Base-by-base conservation (phyloP, 23 red algal species). In the Agarophyton chilense region DNA sequence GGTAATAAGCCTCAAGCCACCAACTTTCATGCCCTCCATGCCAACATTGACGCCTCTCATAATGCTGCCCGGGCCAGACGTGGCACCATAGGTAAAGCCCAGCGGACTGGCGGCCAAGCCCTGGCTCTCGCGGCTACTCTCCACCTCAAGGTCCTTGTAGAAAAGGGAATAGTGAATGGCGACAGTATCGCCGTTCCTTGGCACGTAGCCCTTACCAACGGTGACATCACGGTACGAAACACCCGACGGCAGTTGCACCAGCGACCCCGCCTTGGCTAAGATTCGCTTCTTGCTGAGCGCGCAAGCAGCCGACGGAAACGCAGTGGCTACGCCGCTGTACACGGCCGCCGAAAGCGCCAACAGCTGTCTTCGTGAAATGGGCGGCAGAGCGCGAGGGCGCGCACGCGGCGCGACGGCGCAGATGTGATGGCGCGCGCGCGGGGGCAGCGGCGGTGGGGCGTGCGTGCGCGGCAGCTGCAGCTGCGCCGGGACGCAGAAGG, bases 1-100 rank as follows among this genome's bases (percentile, higher is more conserved):
- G 40, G 78, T 90, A 35, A 97, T 93, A 0, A 97, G 66, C 1
- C 95, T 58, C 77, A 89, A 42, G 46, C 95, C 95, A n/a, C 95
- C 95, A n/a, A 97, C 95, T 52, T 81, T 81, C 95, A 97, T 97
- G 12, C 95, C 95, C 35, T 79, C 82, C 88, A 97, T 92, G 25
- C 95, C 95, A 26, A 91, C 22, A 44, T 79, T 91, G 49, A 95
- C 58, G 33, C 93, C 93, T 28, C 52, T 54, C 64, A 95, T 63
- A 5, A 79, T 77, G 22, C 64, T 77, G 28, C 93, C 93, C 47
- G 93, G 84, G 13, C 93, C 93, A 16, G 81, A 87, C 8, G 42
- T 83, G 19, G 79, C 85, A 52, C 93, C 93, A 86, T 52, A 95
- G 10, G 93, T 90, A 62, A 95, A 95, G 29, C 87, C 93, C 24